Conservation (phyloP, 1,284 basidiomycete genomes). For the Singerocomus inundabilis region DNA sequence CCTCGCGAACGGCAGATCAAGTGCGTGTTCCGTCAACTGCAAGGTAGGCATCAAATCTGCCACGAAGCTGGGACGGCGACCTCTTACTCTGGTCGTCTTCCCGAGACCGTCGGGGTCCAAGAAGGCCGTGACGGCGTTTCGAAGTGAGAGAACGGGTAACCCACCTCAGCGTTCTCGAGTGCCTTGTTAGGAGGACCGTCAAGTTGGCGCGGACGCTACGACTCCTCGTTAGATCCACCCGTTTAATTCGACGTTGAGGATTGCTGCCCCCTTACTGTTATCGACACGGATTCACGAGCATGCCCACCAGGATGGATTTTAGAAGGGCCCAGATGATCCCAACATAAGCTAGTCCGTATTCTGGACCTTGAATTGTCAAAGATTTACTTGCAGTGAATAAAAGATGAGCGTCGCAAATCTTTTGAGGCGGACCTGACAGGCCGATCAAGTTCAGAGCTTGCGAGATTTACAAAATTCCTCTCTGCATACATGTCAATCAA, state of each 20-base stretch:
- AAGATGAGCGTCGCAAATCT: conserved; percentile 1
- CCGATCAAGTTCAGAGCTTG: not conserved
- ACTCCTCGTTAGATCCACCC: not conserved
- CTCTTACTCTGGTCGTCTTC: conserved; percentile 7
- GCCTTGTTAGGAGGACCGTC: conserved; percentile 10
- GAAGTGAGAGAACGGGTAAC: not conserved
- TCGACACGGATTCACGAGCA: not conserved
- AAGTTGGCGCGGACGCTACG: conserved; percentile 1
- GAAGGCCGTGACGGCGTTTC: conserved; percentile 9
- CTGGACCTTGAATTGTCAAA: not conserved
- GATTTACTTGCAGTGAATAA: not conserved
- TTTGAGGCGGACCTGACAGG: not conserved
- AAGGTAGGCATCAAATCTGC: not conserved
- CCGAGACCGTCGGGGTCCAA: not conserved
- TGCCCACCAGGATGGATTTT: not conserved
- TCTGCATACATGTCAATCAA: conserved; percentile 10
- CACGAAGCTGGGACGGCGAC: conserved; percentile 13
- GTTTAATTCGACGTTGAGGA: not conserved
- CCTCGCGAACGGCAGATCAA: not conserved
- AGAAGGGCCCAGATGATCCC: not conserved
- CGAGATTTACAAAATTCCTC: conserved; percentile 1
- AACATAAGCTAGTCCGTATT: not conserved
- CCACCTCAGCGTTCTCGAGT: not conserved
- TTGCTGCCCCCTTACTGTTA: not conserved
- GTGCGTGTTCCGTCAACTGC: not conserved